Percentiles rank a stretch among this genome's conserved stretches.
phyloP scores from a whole-genome alignment of 2,329 filamentous ascomycete genomes.

The Colletotrichum sp. region DNA sequence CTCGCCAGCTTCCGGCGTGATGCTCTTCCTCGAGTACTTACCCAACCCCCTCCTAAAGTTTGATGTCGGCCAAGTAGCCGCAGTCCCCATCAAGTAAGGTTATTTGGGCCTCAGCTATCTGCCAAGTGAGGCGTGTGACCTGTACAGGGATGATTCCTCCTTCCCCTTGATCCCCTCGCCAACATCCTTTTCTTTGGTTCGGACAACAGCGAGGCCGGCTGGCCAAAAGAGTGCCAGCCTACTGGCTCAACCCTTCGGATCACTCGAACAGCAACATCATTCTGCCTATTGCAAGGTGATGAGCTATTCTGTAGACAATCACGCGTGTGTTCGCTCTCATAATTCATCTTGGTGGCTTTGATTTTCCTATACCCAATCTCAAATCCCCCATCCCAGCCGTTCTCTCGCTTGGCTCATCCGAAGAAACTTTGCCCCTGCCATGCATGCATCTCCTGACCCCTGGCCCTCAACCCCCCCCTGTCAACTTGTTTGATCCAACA shows the following conservation, averaged over 20 bases:
- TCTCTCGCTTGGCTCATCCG: not conserved
- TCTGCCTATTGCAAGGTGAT: not conserved
- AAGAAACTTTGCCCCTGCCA: not conserved
- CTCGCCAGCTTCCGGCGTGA: not conserved
- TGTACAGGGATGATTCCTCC: not conserved
- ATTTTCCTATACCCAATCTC: not conserved
- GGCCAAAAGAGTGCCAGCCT: not conserved
- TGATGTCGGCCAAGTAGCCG: not conserved
- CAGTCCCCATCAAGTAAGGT: slow-evolving; percentile 17
- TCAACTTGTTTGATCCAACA: not conserved
- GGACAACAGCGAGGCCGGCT: not conserved
- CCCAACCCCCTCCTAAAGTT: not conserved
- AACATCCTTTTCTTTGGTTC: not conserved
- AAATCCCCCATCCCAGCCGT: not conserved
- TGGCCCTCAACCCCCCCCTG: not conserved
- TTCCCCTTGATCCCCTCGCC: not conserved
- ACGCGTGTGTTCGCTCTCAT: not conserved
- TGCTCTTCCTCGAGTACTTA: not conserved
- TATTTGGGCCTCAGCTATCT: not conserved
- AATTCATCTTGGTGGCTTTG: not conserved
- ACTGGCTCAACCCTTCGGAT: not conserved
- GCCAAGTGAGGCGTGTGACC: not conserved
- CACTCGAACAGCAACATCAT: not conserved
- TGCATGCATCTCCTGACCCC: not conserved
- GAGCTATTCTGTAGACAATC: not conserved